A percentile compares a stretch with the other conserved stretches of the same genome.
phyloP scores from a whole-genome alignment of 164 flowering plant species.

The Magnolia changhungtana region DNA sequence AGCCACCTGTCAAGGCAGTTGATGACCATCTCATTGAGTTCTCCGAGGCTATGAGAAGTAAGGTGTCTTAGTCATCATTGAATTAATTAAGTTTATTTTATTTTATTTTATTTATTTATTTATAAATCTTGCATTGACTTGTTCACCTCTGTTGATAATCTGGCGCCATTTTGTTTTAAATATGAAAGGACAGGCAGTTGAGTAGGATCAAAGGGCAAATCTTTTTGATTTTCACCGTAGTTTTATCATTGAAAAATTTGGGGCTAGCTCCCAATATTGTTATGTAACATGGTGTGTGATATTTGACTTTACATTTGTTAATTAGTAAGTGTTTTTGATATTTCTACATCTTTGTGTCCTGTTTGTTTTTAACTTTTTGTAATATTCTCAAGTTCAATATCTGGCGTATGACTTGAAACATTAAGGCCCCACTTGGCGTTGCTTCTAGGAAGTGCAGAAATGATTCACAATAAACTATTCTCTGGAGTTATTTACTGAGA shows the following conservation, averaged over 20 bases:
- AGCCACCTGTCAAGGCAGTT: conserved; percentile 43
- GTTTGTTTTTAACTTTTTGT: neutral
- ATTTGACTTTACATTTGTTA: neutral
- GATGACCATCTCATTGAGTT: conserved; percentile 95
- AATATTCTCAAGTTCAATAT: too few species aligned
- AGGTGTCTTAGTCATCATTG: neutral
- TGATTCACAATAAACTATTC: too few species aligned
- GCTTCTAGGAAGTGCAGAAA: too few species aligned
- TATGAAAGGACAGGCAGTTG: neutral
- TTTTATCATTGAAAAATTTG: neutral
- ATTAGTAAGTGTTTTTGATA: neutral
- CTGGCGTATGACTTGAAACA: too few species aligned
- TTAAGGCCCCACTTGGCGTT: too few species aligned
- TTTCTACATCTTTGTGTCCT: neutral
- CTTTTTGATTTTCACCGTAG: neutral
- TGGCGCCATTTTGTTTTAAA: neutral
- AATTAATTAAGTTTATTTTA: neutral
- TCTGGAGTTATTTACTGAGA: too few species aligned
- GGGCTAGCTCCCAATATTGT: neutral
- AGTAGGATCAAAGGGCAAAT: neutral
- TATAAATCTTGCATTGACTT: neutral
- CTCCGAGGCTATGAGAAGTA: conserved; percentile 93
- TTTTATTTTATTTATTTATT: neutral
- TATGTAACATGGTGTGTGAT: too few species aligned
- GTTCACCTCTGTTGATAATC: too few species aligned